Evolutionary conservation across 345 rosid genomes (phyloP), one percentile per base, ranked within the genome.

Genomic region (Rubroshorea leprosula): DNA sequence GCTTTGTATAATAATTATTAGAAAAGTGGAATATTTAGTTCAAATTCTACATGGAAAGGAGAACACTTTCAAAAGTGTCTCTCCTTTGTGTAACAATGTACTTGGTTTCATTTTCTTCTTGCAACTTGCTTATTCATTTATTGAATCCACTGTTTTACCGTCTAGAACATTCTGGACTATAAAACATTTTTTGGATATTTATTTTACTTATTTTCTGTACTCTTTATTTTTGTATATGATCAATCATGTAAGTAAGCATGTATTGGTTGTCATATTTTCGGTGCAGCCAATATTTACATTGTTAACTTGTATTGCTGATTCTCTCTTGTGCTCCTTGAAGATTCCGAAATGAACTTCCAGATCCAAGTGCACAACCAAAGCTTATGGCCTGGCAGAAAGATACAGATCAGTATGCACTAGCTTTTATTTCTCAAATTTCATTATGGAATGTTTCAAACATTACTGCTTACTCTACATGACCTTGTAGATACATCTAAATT

Each of bases 301-400:
- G 22, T 45, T 38, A 45, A 17, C 55, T 62, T 53, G 44, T 18
- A 18, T 25, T 19, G n/a, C 38, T 68, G 52, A 67, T 48, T 39
- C 46, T 16, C 22, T 18, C 58, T 58, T 63, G 48, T 64, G 35
- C 57, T 53, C 47, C 57, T 58, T 68, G n/a, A n/a, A 93, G 99
- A 75, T 93, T 93, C 58, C 89, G 97, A 25, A 93, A 93, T 74
- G 97, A 89, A 74, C 99, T 93, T 41, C 99, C 99, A 58, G 96
- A 93, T 73, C 90, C 99, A 44, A 83, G 82, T 72, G 94, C 94
- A 2, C 99, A 83, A 61, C 89, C 81, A 45, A 93, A 93, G 79
- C 79, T 87, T 24, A 87, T 93, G 99, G 58, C 82, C 21, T 27
- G 85, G 68, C 83, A 81, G 80, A 82, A 75, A 26, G 97, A 93